Percentiles rank a stretch among this genome's conserved stretches.
These are phyloP conservation scores for Silene vulgaris DNA, from an alignment of 179 eudicot species.

Conservation along the genomic window DNA sequence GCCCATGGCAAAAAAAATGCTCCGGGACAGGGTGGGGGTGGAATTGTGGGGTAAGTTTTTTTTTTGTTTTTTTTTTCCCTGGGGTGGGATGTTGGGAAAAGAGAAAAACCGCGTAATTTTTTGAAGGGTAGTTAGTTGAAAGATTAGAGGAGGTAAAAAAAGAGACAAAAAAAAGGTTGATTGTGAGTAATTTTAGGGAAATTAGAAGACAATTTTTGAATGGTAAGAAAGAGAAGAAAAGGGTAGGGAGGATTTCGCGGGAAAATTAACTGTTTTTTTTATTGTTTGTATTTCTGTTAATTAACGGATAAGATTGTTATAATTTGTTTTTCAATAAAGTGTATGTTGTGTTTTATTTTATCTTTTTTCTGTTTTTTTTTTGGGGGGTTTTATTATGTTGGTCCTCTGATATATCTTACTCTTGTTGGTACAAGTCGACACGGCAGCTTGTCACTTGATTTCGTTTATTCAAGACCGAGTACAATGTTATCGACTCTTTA, in stretches of 20 bases:
- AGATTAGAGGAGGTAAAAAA: slow-evolving; percentile 21
- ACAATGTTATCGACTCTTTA: too few species aligned
- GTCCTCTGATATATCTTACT: not conserved
- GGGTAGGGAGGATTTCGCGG: slow-evolving; percentile 41
- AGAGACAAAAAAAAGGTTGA: slow-evolving; percentile 25
- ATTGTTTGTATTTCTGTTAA: slow-evolving; percentile 9
- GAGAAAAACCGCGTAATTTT: slow-evolving; percentile 4
- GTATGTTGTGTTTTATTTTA: not conserved
- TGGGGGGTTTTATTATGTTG: not conserved
- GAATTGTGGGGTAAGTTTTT: slow-evolving; percentile 5
- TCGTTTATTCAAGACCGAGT: too few species aligned
- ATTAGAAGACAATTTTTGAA: slow-evolving; percentile 8
- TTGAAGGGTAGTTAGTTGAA: slow-evolving; percentile 14
- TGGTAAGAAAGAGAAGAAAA: slow-evolving; percentile 12
- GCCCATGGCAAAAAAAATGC: slow-evolving; percentile 41
- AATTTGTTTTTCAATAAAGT: not conserved
- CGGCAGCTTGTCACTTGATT: too few species aligned
- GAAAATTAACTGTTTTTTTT: slow-evolving; percentile 24
- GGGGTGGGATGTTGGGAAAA: slow-evolving; percentile 12
- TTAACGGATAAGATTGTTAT: not conserved
- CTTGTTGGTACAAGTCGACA: not conserved
- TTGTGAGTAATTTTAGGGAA: slow-evolving; percentile 41
- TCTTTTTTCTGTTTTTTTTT: not conserved
- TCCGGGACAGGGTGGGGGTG: slow-evolving; percentile 12
- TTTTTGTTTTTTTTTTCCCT: not conserved